Evolutionary conservation across 192 early-diverging fungal species (phyloP).

Genomic region (Umbelopsis isabellina): DNA sequence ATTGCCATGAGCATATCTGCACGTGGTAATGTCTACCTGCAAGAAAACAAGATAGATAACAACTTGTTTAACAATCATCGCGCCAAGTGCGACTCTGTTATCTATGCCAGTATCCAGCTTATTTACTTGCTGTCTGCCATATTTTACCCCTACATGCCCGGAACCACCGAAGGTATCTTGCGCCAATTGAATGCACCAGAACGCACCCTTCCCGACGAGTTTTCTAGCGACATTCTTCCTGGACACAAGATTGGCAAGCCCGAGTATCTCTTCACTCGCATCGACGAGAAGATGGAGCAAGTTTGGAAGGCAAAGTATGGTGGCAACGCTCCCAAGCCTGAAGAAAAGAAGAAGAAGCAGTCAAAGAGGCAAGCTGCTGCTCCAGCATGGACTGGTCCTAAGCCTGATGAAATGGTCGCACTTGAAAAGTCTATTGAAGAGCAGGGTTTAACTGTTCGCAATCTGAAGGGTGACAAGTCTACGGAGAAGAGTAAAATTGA

Average conservation of each 20-base stretch:
- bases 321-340: slow-evolving; percentile 53
- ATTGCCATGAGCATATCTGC: slow-evolving; percentile 94
- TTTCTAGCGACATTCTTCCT: slow-evolving; percentile 72
- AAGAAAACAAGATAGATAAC: slow-evolving; percentile 93
- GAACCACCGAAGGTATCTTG: slow-evolving; percentile 75
- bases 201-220: slow-evolving; percentile 78
- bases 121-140: slow-evolving; percentile 88
- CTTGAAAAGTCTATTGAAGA: slow-evolving; percentile 60
- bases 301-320: slow-evolving; percentile 81
- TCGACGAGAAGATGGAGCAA: slow-evolving; percentile 86
- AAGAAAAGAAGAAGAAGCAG: slow-evolving; percentile 34
- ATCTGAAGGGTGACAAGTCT: slow-evolving; percentile 62
- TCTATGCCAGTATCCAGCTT: slow-evolving; percentile 82
- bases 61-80: slow-evolving; percentile 78
- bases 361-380: slow-evolving; percentile 37
- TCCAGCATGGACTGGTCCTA: slow-evolving; percentile 45
- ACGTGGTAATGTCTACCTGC: slow-evolving; percentile 93
- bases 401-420: slow-evolving; percentile 51
- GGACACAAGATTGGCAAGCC: slow-evolving; percentile 86
- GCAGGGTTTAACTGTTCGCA: slow-evolving; percentile 58
- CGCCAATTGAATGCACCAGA: slow-evolving; percentile 84
- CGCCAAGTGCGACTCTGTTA: slow-evolving; percentile 84
- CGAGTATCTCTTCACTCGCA: slow-evolving; percentile 89
- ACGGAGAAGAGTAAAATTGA: slow-evolving; percentile 42
- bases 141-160: slow-evolving; percentile 93